Base-by-base conservation (phyloP, 495 filamentous ascomycete species). In the Lophium mytilinum region DNA sequence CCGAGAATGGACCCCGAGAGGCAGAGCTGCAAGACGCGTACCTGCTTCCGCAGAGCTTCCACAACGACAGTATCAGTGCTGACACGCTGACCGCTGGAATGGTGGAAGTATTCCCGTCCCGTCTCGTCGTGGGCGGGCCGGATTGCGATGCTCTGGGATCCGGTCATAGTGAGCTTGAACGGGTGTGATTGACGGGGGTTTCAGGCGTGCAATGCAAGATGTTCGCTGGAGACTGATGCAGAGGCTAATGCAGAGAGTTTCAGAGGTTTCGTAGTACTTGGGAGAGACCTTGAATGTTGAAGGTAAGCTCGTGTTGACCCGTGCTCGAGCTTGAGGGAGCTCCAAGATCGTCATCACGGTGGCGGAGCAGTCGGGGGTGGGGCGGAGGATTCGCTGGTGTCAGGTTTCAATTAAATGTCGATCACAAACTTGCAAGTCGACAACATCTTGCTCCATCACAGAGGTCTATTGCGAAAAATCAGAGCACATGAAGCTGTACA, bases 1-100 rank as follows among this genome's bases (percentile, higher is more conserved):
- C 2, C 6, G 24, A 30, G 24, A 30, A 30, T n/a, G n/a, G n/a
- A n/a, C n/a, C n/a, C n/a, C n/a, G 6, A 30, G 6, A 6, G 24
- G 24, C 24, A 30, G 3, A 30, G 24, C 24, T 30, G 2, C 24
- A 30, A 6, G 24, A 30, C 24, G 6, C 24, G 24, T 30, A 30
- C 24, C 24, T 30, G 24, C 3, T 61, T 58, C 10, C 74, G 73
- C 19, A 84, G 69, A 0, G 78, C 64, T 36, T 70, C 58, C 35
- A 73, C 72, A 48, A 85, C 73, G 35, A 80, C 65, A 5, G 69
- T 61, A 69, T 84, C 79, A 11, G 80, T 82, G 60, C 72, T 75
- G 66, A 74, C 50, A 12, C 80, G 71, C 50, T 69, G 63, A 46
- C 62, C 81, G 9, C 72, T 64, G 34, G 73, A 69, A 64, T 83